phyloP scores from a whole-genome alignment of 371 early-diverging fungal genomes.

The Thermomucor indicae-seudaticae region DNA sequence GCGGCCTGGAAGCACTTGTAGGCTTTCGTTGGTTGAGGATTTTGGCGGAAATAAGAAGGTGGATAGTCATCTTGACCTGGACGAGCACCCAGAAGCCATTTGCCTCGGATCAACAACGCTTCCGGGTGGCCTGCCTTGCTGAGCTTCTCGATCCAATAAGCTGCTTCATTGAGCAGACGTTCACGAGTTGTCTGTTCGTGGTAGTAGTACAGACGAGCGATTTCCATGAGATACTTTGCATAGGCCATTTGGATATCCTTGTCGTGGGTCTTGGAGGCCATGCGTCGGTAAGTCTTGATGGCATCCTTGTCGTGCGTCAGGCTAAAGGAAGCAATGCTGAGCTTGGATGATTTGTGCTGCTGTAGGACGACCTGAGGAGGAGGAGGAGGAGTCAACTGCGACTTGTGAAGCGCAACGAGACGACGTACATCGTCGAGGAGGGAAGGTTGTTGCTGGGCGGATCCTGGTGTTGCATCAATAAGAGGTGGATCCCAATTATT shows the following conservation, averaged over 20 bases:
- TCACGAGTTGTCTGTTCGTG: slow-evolving; percentile 12
- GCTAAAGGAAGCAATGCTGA: slow-evolving; percentile 21
- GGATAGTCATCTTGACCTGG: slow-evolving; percentile 6
- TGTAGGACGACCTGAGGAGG: background rate
- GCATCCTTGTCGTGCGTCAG: slow-evolving; percentile 19
- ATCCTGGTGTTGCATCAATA: background rate
- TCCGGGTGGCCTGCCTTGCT: slow-evolving; percentile 64
- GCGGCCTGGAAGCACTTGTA: slow-evolving; percentile 17
- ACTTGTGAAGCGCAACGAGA: slow-evolving; percentile 3
- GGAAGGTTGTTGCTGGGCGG: slow-evolving; percentile 1
- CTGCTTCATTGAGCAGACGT: slow-evolving; percentile 50
- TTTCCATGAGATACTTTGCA: slow-evolving; percentile 67
- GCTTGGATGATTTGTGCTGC: slow-evolving; percentile 2
- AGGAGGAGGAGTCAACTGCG: slow-evolving; percentile 4
- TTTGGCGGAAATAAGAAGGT: slow-evolving; percentile 3
- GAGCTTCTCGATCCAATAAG: slow-evolving; percentile 71
- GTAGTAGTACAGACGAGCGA: slow-evolving; percentile 17
- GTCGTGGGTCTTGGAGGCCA: slow-evolving; percentile 74
- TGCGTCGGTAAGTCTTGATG: slow-evolving; percentile 65
- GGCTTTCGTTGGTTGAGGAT: slow-evolving; percentile 11
- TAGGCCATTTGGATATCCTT: slow-evolving; percentile 66
- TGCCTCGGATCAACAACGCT: slow-evolving; percentile 67
- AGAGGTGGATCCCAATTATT: background rate
- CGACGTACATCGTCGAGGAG: background rate
- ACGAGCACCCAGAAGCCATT: slow-evolving; percentile 58